phyloP scores from a whole-genome alignment of 352 stramenopile species.

The Globisporangium paddicum region DNA sequence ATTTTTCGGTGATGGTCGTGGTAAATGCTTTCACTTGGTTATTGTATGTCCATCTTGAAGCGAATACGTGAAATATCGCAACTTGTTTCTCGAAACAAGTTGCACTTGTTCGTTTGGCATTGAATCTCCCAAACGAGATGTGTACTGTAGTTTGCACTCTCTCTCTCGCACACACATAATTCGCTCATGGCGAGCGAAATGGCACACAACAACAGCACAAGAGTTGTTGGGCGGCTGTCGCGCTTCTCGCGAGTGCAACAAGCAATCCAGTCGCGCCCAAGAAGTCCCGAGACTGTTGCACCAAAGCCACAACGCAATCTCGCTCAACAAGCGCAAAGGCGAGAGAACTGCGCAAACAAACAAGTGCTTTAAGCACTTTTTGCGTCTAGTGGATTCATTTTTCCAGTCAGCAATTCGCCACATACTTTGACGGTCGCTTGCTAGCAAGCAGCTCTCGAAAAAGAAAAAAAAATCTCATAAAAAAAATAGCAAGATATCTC shows the following conservation, averaged over 20 bases:
- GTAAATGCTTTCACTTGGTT: not conserved
- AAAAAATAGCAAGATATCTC: too few species aligned
- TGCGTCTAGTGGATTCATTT: not conserved
- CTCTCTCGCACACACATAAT: too few species aligned
- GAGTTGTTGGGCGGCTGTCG: not conserved
- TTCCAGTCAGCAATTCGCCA: not conserved
- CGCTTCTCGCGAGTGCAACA: not conserved
- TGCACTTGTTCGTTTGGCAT: not conserved
- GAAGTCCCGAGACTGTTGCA: not conserved
- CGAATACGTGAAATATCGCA: not conserved
- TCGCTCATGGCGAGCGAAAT: not conserved
- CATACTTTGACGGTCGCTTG: not conserved
- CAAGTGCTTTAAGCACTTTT: not conserved
- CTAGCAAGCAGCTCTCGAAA: not conserved
- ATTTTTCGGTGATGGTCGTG: not conserved
- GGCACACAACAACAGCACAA: not conserved
- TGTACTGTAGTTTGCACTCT: not conserved
- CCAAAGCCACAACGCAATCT: not conserved
- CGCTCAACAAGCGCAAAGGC: not conserved
- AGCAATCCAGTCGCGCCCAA: not conserved
- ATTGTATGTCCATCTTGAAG: not conserved
- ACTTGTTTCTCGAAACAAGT: not conserved
- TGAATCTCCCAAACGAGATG: not conserved
- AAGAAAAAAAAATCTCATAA: too few species aligned
- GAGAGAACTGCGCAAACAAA: not conserved